A percentile compares a stretch with the other conserved stretches of the same genome.
These are phyloP conservation scores for Podila epicladia DNA, from an alignment of 192 early-diverging fungal species.

Conservation along the genomic window DNA sequence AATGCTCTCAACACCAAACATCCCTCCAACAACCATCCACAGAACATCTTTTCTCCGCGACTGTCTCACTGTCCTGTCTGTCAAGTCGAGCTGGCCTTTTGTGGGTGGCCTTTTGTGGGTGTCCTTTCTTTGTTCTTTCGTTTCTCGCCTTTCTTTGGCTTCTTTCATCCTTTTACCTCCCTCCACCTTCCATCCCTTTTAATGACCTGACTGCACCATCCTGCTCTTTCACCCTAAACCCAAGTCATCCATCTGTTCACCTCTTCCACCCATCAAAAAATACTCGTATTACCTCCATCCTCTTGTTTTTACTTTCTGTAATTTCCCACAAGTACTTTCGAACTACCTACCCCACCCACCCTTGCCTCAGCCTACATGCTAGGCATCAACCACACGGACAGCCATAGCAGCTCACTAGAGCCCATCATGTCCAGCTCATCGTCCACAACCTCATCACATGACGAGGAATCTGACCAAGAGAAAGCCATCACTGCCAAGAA, in stretches of 20 bases:
- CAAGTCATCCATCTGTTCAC: background rate
- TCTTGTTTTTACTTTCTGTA: too few relatives aligned
- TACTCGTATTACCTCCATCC: too few relatives aligned
- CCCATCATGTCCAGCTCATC: constrained; percentile 1
- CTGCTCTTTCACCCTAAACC: background rate
- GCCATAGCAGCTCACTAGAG: constrained; percentile 3
- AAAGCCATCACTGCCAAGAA: background rate
- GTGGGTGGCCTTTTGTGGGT: background rate
- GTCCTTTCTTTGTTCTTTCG: background rate
- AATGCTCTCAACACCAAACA: background rate
- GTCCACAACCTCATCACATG: background rate
- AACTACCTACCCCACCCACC: background rate
- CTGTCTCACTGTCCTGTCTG: too few relatives aligned
- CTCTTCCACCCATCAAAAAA: background rate
- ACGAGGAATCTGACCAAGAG: background rate
- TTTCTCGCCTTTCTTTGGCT: background rate
- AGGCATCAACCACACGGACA: constrained; percentile 29
- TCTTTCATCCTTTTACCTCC: background rate
- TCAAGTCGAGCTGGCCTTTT: too few relatives aligned
- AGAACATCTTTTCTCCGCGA: too few relatives aligned
- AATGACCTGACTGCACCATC: background rate
- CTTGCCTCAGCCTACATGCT: constrained; percentile 20
- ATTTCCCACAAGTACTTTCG: too few relatives aligned
- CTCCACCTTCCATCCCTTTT: background rate
- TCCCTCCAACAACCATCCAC: too few relatives aligned